Base-by-base conservation (phyloP, 108 stramenopile species). In the Aureococcus anophagefferens region DNA sequence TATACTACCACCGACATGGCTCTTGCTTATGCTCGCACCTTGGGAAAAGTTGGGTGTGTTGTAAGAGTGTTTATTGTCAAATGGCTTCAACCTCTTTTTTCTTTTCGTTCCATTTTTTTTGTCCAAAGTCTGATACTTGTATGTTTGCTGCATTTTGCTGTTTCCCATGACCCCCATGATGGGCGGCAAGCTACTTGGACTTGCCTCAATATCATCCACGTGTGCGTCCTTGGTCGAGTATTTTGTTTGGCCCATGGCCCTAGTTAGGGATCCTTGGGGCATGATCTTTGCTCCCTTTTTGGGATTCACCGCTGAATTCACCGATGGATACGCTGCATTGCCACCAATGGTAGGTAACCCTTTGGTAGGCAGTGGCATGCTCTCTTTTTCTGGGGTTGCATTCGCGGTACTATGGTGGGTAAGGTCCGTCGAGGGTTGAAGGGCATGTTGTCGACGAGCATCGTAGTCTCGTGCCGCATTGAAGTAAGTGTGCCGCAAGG, bases 401-500 rank as follows among this genome's bases (percentile, higher is more conserved):
- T 44, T 5, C 40, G 40, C 40, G n/a, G n/a, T n/a, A n/a, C n/a
- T 44, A 11, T 59, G 51, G 21, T 16, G 3, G 25, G 25, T 59
- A 11, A 9, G 37, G 11, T 40, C 37, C 37, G 37, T 9, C 37
- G 37, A 40, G 4, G 51, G 21, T 16, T 59, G 51, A 1, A 59
- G 4, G 21, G 25, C 17, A 16, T 25, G 17, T 25, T 59, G 51
- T 66, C 71, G 30, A 32, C 34, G 45, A 30, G 63, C 68, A 45
- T 82, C 74, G 18, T 71, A 62, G 37, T 81, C 72, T 46, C 81
- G 83, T 16, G 83, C 59, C 33, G 79, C 89, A 33, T 70, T 66
- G 46, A 91, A 91, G 65, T 90, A 91, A 46, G 89, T 81, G 67
- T 91, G 90, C 65, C 79, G 40, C 74, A 91, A 68, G 0, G 89